Evolutionary conservation across 495 filamentous ascomycete species (phyloP).

Genomic region (Aspergillus homomorphus): DNA sequence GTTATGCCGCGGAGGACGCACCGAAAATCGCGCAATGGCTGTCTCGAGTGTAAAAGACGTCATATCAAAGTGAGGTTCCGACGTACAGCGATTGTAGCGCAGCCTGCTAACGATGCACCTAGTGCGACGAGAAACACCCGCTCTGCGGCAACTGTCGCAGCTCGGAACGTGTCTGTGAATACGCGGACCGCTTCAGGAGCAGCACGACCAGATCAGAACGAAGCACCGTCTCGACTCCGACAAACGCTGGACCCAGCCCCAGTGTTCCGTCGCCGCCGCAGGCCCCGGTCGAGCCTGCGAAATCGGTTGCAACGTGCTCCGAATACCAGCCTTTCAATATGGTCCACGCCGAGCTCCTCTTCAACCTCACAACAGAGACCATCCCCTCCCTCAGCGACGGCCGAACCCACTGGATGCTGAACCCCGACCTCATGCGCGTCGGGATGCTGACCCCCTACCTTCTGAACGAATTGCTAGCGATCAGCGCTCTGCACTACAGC

Average conservation of each 20-base stretch:
- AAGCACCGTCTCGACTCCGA: neutral
- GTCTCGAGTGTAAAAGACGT: conserved; percentile 37
- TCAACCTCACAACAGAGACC: conserved; percentile 23
- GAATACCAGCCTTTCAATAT: conserved; percentile 28
- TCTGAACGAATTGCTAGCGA: conserved; percentile 42
- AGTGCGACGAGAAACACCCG: conserved; percentile 39
- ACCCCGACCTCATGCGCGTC: conserved; percentile 11
- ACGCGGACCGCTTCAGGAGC: conserved; percentile 9
- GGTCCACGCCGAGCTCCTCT: conserved; percentile 31
- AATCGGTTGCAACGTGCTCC: neutral
- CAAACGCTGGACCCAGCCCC: neutral
- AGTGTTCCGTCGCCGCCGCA: neutral
- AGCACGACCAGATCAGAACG: neutral
- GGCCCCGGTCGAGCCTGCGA: neutral
- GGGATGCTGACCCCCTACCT: conserved; percentile 35
- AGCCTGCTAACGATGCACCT: neutral
- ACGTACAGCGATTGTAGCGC: neutral
- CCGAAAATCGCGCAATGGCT: conserved; percentile 38
- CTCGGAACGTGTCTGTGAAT: conserved; percentile 29
- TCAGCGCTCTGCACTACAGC: conserved; percentile 44
- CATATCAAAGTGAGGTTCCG: conserved; percentile 33
- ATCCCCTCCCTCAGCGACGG: neutral
- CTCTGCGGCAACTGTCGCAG: conserved; percentile 35
- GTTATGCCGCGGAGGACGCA: conserved; percentile 31
- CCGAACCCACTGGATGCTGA: neutral